Conservation (phyloP, 2,329 filamentous ascomycete species). For the Dactylellina sp. region DNA sequence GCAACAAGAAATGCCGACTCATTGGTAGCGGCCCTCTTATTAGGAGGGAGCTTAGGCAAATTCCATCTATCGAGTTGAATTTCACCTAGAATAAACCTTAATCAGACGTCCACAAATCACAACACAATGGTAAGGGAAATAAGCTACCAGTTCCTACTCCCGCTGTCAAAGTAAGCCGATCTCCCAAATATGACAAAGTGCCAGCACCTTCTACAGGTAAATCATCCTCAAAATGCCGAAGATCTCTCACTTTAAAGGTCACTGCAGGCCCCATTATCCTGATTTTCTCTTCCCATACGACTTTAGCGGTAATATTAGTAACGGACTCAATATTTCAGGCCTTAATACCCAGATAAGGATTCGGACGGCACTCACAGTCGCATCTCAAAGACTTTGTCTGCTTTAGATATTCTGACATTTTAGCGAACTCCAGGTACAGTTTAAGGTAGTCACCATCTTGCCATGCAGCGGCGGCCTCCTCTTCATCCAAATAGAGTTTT, state of each 20-base stretch:
- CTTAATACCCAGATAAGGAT: not conserved
- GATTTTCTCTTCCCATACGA: constrained; percentile 53
- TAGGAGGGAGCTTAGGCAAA: constrained; percentile 36
- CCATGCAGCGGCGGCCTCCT: constrained; percentile 31
- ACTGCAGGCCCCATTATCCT: constrained; percentile 46
- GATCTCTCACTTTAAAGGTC: constrained; percentile 44
- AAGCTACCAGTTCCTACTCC: constrained; percentile 25
- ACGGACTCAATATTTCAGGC: not conserved
- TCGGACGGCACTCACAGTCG: constrained; percentile 46
- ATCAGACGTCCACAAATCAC: no score
- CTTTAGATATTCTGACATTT: constrained; percentile 45
- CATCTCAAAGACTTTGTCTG: constrained; percentile 39
- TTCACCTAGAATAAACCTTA: constrained; percentile 20
- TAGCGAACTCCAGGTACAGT: constrained; percentile 43
- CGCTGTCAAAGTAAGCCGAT: constrained; percentile 40
- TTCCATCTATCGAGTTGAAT: constrained; percentile 52
- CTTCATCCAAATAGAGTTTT: constrained; percentile 37
- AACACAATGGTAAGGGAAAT: no score
- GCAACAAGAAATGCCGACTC: constrained; percentile 48
- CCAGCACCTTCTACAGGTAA: constrained; percentile 38
- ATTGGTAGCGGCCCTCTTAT: constrained; percentile 39
- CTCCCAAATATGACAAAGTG: constrained; percentile 45
- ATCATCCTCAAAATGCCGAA: constrained; percentile 47
- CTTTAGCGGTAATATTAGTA: constrained; percentile 5
- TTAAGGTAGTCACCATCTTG: constrained; percentile 53